Conservation (phyloP, 2,329 filamentous ascomycete genomes). For the Aspergillus cejpii region DNA sequence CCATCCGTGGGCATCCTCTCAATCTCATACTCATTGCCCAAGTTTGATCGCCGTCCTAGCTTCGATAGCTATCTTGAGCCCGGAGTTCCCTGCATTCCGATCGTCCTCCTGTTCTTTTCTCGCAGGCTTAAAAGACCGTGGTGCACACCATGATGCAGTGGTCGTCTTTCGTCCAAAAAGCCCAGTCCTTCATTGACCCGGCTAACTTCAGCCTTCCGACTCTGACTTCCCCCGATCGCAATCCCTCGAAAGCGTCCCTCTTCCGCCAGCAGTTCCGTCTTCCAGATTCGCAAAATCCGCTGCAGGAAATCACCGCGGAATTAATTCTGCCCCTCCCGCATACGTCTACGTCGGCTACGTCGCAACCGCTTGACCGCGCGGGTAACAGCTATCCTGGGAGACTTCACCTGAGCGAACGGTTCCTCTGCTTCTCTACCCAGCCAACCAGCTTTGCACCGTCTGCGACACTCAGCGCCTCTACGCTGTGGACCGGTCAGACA, state of each 20-base stretch:
- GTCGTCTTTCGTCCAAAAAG: constrained; percentile 85
- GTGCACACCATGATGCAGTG: constrained; percentile 52
- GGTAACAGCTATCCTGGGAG: constrained; percentile 89
- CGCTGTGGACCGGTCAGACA: constrained; percentile 83
- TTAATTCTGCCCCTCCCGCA: constrained; percentile 75
- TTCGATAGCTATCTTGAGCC: constrained; percentile 22
- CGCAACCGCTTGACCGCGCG: constrained; percentile 52
- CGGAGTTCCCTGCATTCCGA: constrained; percentile 15
- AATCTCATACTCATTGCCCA: constrained; percentile 18
- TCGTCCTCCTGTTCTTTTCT: neutral
- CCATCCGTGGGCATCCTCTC: constrained; percentile 20
- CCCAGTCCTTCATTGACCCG: constrained; percentile 89
- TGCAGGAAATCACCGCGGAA: constrained; percentile 95
- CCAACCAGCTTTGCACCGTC: constrained; percentile 77
- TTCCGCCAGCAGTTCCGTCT: constrained; percentile 97
- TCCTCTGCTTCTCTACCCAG: constrained; percentile 93
- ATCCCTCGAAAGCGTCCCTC: constrained; percentile 82
- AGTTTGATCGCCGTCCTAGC: constrained; percentile 15
- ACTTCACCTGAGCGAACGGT: constrained; percentile 88
- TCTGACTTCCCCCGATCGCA: constrained; percentile 65
- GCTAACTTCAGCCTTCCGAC: constrained; percentile 69
- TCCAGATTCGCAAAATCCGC: constrained; percentile 80
- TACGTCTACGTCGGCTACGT: constrained; percentile 40
- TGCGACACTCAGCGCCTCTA: constrained; percentile 71
- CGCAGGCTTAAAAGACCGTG: neutral